A percentile compares a stretch with the other conserved stretches of the same genome.
These are phyloP conservation scores for Heterobasidion occidentale DNA, from an alignment of 1,284 basidiomycete species.

Conservation along the genomic window DNA sequence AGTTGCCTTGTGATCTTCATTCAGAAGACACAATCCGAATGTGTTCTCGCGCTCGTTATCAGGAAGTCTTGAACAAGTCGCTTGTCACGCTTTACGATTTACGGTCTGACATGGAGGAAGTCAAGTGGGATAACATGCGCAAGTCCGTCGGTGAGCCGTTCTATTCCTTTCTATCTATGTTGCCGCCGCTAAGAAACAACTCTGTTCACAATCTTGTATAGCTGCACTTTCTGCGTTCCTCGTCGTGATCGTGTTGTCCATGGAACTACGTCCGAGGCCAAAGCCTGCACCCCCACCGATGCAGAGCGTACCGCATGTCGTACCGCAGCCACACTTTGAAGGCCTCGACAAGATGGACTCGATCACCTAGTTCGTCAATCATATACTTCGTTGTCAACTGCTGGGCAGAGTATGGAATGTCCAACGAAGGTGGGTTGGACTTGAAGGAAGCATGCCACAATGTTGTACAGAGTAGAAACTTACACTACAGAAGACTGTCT, in stretches of 20 bases:
- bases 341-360: constrained; percentile 24
- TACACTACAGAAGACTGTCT: background rate
- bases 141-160: constrained; percentile 70
- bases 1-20: constrained; percentile 8
- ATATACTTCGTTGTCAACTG: background rate
- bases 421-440: background rate
- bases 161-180: background rate
- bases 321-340: constrained; percentile 13
- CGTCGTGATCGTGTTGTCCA: constrained; percentile 53
- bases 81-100: constrained; percentile 82
- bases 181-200: background rate
- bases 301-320: constrained; percentile 10
- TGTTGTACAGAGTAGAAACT: background rate
- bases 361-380: constrained; percentile 17
- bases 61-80: constrained; percentile 85
- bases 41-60: background rate
- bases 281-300: constrained; percentile 25
- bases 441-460: background rate
- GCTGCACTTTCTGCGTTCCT: constrained; percentile 60
- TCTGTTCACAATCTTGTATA: constrained; percentile 18
- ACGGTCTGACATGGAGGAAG: constrained; percentile 80
- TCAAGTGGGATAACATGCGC: constrained; percentile 89
- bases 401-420: too few relatives aligned
- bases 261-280: constrained; percentile 51
- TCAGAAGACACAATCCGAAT: background rate